Evolutionary conservation across 78 protist genomes (phyloP).

Genomic region (Tieghemostelium lacteum): DNA sequence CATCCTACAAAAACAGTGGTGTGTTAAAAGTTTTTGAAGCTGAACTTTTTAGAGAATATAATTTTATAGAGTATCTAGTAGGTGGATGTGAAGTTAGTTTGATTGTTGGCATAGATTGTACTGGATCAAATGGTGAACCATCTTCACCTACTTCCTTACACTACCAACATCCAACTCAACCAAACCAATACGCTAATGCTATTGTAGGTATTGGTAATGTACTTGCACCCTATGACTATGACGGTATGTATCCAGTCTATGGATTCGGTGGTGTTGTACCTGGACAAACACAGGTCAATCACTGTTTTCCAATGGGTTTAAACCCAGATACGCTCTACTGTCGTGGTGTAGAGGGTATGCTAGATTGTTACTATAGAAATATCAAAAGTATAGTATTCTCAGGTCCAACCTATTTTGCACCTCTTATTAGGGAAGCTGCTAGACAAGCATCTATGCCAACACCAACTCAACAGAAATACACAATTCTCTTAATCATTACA

Average conservation of each 20-base stretch:
- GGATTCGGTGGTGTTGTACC: constrained; percentile 91
- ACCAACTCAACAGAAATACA: constrained; percentile 16
- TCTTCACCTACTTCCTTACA: constrained; percentile 3
- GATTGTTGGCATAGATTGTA: constrained; percentile 93
- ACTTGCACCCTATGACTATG: constrained; percentile 34
- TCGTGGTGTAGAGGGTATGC: constrained; percentile 70
- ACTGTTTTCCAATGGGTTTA: constrained; percentile 82
- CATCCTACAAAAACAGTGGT: constrained; percentile 76
- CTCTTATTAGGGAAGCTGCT: constrained; percentile 37
- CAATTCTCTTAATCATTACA: not conserved
- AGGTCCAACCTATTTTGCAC: constrained; percentile 88
- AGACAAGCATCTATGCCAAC: not conserved
- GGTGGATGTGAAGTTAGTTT: constrained; percentile 84
- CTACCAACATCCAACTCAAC: constrained; percentile 39
- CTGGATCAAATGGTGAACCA: constrained; percentile 84
- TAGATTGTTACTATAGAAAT: constrained; percentile 57
- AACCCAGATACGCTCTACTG: not conserved
- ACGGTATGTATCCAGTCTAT: constrained; percentile 73
- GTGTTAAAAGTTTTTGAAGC: constrained; percentile 32
- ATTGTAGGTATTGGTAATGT: constrained; percentile 45
- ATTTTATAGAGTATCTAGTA: constrained; percentile 83
- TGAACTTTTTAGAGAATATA: constrained; percentile 4
- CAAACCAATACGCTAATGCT: constrained; percentile 80
- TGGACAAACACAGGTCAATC: constrained; percentile 32
- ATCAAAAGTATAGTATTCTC: constrained; percentile 34